Conservation (phyloP, 371 early-diverging fungal species). For the Neoconidiobolus thromboides region DNA sequence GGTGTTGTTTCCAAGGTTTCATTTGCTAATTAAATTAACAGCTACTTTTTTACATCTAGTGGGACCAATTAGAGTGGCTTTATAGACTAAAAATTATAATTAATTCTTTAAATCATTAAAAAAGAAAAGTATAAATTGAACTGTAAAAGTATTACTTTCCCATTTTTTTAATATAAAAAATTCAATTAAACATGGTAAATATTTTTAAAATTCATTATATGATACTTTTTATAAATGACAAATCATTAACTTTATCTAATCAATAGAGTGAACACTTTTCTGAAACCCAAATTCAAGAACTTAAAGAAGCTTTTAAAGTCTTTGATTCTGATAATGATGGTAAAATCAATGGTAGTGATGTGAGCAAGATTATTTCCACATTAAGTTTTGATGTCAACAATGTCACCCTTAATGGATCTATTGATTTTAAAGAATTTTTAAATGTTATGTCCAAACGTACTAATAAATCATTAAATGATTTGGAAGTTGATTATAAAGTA, state of each 20-base stretch:
- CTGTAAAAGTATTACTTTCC: too few species aligned
- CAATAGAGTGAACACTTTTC: conserved; percentile 3
- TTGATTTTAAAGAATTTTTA: conserved; percentile 5
- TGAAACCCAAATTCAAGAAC: conserved; percentile 5
- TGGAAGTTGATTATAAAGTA: conserved; percentile 5
- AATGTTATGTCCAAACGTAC: conserved; percentile 1
- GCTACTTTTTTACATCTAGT: too few species aligned
- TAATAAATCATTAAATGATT: background rate
- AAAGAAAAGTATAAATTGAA: too few species aligned
- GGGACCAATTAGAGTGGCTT: too few species aligned
- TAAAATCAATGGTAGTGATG: background rate
- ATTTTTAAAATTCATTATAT: too few species aligned
- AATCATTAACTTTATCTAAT: background rate
- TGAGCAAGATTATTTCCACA: background rate
- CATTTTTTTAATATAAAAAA: too few species aligned
- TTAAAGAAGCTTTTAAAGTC: background rate
- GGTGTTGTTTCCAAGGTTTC: too few species aligned
- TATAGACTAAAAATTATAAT: too few species aligned
- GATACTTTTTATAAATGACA: too few species aligned
- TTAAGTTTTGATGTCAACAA: background rate
- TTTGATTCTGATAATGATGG: conserved; percentile 5
- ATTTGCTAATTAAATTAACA: too few species aligned
- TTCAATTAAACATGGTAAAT: too few species aligned
- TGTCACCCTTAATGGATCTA: background rate
- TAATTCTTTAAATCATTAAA: too few species aligned